Evolutionary conservation across 306 rosid species (phyloP).

Genomic region (Ochetophila trinervis): DNA sequence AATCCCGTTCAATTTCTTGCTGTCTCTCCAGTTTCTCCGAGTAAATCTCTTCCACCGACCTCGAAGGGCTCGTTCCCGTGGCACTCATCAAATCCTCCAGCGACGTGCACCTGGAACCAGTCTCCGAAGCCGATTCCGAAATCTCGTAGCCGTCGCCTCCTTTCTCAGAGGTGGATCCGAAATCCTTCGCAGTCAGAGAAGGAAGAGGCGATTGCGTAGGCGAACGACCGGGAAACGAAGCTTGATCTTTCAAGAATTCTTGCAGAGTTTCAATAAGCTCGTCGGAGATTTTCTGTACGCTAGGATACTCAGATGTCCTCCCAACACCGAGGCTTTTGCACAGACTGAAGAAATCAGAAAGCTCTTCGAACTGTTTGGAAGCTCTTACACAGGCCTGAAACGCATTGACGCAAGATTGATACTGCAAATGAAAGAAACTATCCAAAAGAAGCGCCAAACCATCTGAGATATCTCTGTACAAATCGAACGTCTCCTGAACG

Average conservation of each 20-base stretch:
- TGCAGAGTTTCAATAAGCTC: conserved; percentile 72
- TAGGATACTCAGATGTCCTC: conserved; percentile 81
- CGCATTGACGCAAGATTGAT: conserved; percentile 47
- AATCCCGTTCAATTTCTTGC: conserved; percentile 16
- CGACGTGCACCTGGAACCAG: conserved; percentile 44
- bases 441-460: conserved; percentile 69
- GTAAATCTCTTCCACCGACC: conserved; percentile 31
- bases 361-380: conserved; percentile 66
- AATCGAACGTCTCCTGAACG: conserved; percentile 75
- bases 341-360: conserved; percentile 47
- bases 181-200: neutral
- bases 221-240: conserved; percentile 41
- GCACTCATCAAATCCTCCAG: conserved; percentile 55
- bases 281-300: conserved; percentile 64
- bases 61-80: conserved; percentile 36
- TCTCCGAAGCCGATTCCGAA: conserved; percentile 10
- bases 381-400: conserved; percentile 75
- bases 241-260: conserved; percentile 74
- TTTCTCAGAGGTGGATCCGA: conserved; percentile 21
- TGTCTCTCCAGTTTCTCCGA: conserved; percentile 34
- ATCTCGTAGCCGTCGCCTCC: neutral
- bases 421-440: conserved; percentile 59
- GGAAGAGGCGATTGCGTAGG: conserved; percentile 12
- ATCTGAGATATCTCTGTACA: conserved; percentile 66
- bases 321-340: conserved; percentile 69